Evolutionary conservation across 2,329 filamentous ascomycete genomes (phyloP).

Genomic region (Aphanocladium album): DNA sequence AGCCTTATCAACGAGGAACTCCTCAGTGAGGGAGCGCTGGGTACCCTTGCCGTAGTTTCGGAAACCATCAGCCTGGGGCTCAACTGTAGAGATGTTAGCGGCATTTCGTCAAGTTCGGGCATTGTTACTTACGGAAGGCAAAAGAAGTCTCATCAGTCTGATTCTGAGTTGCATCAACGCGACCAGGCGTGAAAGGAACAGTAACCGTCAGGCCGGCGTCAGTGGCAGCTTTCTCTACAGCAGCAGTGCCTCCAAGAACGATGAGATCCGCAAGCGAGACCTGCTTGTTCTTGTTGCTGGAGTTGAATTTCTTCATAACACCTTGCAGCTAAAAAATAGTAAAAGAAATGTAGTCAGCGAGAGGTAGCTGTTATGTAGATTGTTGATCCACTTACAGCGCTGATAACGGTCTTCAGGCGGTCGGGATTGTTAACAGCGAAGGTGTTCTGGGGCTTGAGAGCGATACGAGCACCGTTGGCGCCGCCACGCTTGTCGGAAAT

Average conservation of each 20-base stretch:
- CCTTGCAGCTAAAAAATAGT: slow-evolving; percentile 5
- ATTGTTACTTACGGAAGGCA: slow-evolving; percentile 34
- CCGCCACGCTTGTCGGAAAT: slow-evolving; percentile 76
- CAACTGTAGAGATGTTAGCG: slow-evolving; percentile 31
- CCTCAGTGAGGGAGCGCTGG: slow-evolving; percentile 57
- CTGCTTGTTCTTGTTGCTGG: slow-evolving; percentile 57
- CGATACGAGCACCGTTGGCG: slow-evolving; percentile 74
- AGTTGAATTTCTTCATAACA: slow-evolving; percentile 19
- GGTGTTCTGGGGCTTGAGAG: slow-evolving; percentile 64
- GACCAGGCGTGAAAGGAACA: slow-evolving; percentile 70
- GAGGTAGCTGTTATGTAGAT: background rate
- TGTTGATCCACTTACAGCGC: slow-evolving; percentile 53
- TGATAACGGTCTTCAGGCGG: slow-evolving; percentile 58
- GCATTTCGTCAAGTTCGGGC: too few relatives aligned
- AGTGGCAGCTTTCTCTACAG: slow-evolving; percentile 64
- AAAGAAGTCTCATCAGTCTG: slow-evolving; percentile 66
- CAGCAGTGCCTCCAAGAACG: slow-evolving; percentile 66
- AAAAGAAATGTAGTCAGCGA: background rate
- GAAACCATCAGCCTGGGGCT: slow-evolving; percentile 71
- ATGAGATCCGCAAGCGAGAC: slow-evolving; percentile 74
- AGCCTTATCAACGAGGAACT: slow-evolving; percentile 67
- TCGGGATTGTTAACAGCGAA: slow-evolving; percentile 72
- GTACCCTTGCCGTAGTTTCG: slow-evolving; percentile 69
- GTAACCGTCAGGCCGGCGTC: slow-evolving; percentile 41
- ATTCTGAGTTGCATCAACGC: slow-evolving; percentile 65